phyloP scores from a whole-genome alignment of 108 stramenopile genomes.

The Aurantiochytrium sp. region DNA sequence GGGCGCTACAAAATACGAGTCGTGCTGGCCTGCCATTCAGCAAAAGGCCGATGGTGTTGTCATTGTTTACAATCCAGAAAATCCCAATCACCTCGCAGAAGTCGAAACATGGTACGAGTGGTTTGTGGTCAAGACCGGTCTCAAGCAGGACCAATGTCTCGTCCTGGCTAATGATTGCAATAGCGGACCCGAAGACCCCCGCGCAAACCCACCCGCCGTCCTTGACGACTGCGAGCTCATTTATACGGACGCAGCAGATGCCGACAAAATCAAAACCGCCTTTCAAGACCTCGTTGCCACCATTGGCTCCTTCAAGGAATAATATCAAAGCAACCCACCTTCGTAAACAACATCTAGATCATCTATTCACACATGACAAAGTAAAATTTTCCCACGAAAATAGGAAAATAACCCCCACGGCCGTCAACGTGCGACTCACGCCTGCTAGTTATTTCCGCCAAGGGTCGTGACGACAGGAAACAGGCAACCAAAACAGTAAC shows the following conservation, averaged over 20 bases:
- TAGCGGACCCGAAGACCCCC: neutral
- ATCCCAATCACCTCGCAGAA: neutral
- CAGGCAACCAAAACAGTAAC: neutral
- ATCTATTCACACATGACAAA: no score
- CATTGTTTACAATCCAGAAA: constrained; percentile 6
- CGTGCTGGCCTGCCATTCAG: constrained; percentile 15
- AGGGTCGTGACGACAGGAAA: neutral
- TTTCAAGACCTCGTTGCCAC: neutral
- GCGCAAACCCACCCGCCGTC: neutral
- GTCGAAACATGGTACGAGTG: constrained; percentile 19
- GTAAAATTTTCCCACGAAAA: no score
- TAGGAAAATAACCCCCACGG: no score
- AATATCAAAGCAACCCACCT: neutral
- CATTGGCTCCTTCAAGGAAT: neutral
- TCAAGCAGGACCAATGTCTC: neutral
- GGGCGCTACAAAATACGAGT: neutral
- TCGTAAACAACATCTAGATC: no score
- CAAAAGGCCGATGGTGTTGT: neutral
- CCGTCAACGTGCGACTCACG: no score
- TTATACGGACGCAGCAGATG: neutral
- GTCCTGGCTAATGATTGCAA: neutral
- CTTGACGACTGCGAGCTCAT: neutral
- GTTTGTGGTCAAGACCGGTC: neutral
- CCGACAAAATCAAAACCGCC: neutral
- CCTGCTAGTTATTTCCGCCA: neutral